Conservation (phyloP, 371 early-diverging fungal genomes). For the Lichtheimia ornata region DNA sequence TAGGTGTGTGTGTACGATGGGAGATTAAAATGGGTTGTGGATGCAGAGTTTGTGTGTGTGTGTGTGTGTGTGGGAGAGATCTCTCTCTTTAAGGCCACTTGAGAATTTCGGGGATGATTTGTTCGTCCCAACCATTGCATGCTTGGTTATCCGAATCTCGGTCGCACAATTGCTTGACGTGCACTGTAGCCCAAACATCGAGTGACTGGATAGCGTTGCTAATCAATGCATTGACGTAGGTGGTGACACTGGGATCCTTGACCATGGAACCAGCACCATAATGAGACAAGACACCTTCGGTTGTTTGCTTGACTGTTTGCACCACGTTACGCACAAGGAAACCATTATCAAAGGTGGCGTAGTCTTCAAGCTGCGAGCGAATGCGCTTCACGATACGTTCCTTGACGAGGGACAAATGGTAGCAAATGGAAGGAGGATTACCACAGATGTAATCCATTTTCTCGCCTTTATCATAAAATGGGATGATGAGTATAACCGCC, state of each 20-base stretch:
- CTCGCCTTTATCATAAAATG: conserved; percentile 23
- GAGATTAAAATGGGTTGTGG: no score
- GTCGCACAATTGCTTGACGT: conserved; percentile 41
- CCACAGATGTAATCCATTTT: conserved; percentile 69
- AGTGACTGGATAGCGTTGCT: conserved; percentile 27
- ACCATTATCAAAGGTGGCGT: conserved; percentile 39
- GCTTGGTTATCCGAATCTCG: conserved; percentile 31
- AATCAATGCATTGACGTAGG: conserved; percentile 29
- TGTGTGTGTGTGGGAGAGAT: no score
- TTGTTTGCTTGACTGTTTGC: conserved; percentile 27
- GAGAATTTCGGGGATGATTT: conserved; percentile 43
- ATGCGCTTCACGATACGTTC: conserved; percentile 42
- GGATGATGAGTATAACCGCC: neutral
- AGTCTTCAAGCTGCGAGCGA: conserved; percentile 23
- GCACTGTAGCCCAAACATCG: conserved; percentile 34
- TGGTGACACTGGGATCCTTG: conserved; percentile 27
- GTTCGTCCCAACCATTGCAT: conserved; percentile 47
- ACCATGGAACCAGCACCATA: conserved; percentile 37
- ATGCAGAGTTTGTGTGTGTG: no score
- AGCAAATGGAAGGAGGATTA: conserved; percentile 69
- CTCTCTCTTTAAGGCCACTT: conserved; percentile 42
- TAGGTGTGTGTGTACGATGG: no score
- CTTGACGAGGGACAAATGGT: conserved; percentile 44
- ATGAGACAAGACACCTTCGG: conserved; percentile 27
- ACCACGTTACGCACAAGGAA: conserved; percentile 32